phyloP scores from a whole-genome alignment of 768 basidiomycete species.

The Agaricus subrufescens region DNA sequence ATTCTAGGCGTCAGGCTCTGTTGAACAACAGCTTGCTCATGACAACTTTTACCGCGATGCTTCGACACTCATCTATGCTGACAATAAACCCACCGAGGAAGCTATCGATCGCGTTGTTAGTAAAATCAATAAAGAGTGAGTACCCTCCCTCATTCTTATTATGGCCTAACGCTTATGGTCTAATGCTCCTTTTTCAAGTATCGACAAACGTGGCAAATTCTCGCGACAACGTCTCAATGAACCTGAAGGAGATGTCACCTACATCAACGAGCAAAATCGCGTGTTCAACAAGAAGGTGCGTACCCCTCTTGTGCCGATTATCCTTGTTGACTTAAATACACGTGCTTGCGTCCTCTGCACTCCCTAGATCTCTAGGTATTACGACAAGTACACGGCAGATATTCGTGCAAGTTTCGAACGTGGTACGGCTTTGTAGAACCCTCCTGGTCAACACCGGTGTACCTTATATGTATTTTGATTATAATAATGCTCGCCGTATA shows the following conservation, averaged over 20 bases:
- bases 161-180: neutral
- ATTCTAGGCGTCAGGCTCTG: neutral
- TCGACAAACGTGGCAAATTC: slow-evolving; percentile 88
- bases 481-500: too few relatives aligned
- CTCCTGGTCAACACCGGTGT: too few relatives aligned
- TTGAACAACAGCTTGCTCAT: slow-evolving; percentile 60
- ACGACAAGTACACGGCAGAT: slow-evolving; percentile 95
- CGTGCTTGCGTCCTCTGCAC: slow-evolving; percentile 3
- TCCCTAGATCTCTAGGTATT: slow-evolving; percentile 82
- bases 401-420: slow-evolving; percentile 98
- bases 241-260: slow-evolving; percentile 93
- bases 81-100: slow-evolving; percentile 93
- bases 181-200: slow-evolving; percentile 35
- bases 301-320: too few relatives aligned
- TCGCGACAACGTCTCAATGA: slow-evolving; percentile 88
- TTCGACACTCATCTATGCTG: slow-evolving; percentile 89
- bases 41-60: slow-evolving; percentile 92
- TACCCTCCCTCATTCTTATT: slow-evolving; percentile 15
- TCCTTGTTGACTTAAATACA: too few relatives aligned
- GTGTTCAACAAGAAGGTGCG: slow-evolving; percentile 96
- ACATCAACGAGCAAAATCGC: slow-evolving; percentile 97
- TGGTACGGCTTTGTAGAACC: slow-evolving; percentile 75
- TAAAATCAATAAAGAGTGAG: slow-evolving; percentile 93
- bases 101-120: slow-evolving; percentile 88
- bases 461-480: too few relatives aligned